Conservation (phyloP, 495 filamentous ascomycete species). For the Podospora didyma region DNA sequence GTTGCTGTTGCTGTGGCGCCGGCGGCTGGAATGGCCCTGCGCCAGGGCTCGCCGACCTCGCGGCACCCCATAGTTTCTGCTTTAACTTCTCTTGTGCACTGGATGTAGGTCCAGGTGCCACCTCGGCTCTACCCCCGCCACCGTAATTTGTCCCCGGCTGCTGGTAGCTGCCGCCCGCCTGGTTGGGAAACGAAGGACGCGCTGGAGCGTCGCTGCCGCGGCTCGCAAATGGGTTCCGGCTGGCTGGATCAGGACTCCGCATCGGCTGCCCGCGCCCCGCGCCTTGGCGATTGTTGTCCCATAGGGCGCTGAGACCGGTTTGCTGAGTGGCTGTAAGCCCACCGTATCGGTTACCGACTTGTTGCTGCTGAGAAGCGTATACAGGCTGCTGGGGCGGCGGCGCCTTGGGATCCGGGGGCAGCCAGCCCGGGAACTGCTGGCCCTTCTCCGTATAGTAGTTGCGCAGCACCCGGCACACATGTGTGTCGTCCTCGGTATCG, state of each 20-base stretch:
- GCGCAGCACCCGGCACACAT: constrained; percentile 91
- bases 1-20: constrained; percentile 21
- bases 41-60: constrained; percentile 39
- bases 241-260: constrained; percentile 3
- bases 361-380: constrained; percentile 42
- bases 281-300: constrained; percentile 65
- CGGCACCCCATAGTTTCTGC: constrained; percentile 46
- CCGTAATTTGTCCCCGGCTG: constrained; percentile 12
- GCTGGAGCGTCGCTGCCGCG: constrained; percentile 7
- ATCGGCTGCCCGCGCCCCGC: constrained; percentile 29
- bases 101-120: constrained; percentile 20
- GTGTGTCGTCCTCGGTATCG: constrained; percentile 91
- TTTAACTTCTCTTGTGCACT: constrained; percentile 48
- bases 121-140: constrained; percentile 27
- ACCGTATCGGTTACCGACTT: constrained; percentile 49
- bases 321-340: constrained; percentile 23
- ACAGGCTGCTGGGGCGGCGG: constrained; percentile 50
- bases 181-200: constrained; percentile 54
- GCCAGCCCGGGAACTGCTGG: constrained; percentile 79
- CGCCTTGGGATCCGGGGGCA: constrained; percentile 79
- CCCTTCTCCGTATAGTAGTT: constrained; percentile 91
- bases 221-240: constrained; percentile 21
- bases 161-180: constrained; percentile 71
- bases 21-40: constrained; percentile 37
- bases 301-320: constrained; percentile 68